phyloP scores from a whole-genome alignment of 805 yeast species.

The Lachancea nothofagi region DNA sequence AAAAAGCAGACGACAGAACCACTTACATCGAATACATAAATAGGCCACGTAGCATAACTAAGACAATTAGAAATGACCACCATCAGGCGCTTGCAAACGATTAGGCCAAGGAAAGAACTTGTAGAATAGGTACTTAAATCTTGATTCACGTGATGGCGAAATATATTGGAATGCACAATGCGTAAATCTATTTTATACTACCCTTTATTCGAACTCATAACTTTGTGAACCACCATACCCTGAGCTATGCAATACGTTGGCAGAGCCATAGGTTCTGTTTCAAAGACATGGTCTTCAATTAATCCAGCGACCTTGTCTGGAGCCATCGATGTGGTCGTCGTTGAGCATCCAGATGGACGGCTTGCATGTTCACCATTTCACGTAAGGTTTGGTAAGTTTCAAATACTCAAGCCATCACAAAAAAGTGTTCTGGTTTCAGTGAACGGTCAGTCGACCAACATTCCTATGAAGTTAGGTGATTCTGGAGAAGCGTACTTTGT shows the following conservation, averaged over 20 bases:
- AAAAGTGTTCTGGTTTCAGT: constrained; percentile 87
- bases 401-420: constrained; percentile 86
- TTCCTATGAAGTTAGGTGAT: constrained; percentile 95
- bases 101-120: too few relatives aligned
- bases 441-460: constrained; percentile 70
- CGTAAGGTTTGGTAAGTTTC: constrained; percentile 92
- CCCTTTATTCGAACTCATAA: too few relatives aligned
- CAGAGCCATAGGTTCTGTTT: constrained; percentile 88
- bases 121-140: too few relatives aligned
- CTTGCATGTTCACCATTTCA: constrained; percentile 93
- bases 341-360: constrained; percentile 77
- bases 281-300: constrained; percentile 94
- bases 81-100: too few relatives aligned
- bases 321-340: constrained; percentile 93
- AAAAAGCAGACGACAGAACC: too few relatives aligned
- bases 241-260: constrained; percentile 87
- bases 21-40: too few relatives aligned
- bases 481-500: constrained; percentile 98
- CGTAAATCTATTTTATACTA: not conserved
- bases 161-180: too few relatives aligned
- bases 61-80: too few relatives aligned
- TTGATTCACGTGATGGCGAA: too few relatives aligned
- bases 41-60: too few relatives aligned
- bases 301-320: constrained; percentile 96
- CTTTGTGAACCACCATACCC: not conserved